Evolutionary conservation across 2,329 filamentous ascomycete genomes (phyloP), one percentile per base, ranked within the genome.

Genomic region (Sporothrix mexicana): DNA sequence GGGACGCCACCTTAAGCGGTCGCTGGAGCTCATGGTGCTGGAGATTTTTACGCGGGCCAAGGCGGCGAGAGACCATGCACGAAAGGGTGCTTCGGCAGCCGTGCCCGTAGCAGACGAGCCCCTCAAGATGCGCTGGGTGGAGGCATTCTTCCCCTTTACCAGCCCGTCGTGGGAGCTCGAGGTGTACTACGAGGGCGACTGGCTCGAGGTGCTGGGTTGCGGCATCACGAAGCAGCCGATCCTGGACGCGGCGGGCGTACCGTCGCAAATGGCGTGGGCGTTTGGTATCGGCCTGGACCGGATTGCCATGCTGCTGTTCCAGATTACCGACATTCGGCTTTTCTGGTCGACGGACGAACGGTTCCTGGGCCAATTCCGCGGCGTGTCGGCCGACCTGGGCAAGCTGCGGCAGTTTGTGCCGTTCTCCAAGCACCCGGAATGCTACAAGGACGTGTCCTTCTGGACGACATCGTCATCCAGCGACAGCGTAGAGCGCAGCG

Each of bases 101-200:
- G 10, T 13, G 15, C 8, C 41, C 12, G 85, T 83, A 76, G 80
- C 84, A 23, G 85, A 89, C 68, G 92, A 97, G 78, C 93, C 94
- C 4, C 85, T 98, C 53, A 91, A 90, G 77, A 91, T 98, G 78
- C 90, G 96, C 76, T 99, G 96, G 96, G 91, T 98, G 8, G 95
- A 98, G 81, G 94, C 96, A 0, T 98, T 96, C 82, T 99, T 99
- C 83, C 96, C 96, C 53, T 98, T 98, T 80, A 99, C 96, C 0
- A 95, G 91, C 73, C 96, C 96, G 0, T 96, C 92, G 7, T 99
- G 94, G 93, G 96, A 99, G 81, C 87, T 99, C 30, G 96, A 99
- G 80, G 94, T 99, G 10, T 95, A 93, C 85, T 98, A 95, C 88
- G 91, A 92, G 77, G 95, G 93, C 43, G 93, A 97, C 80, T 99